Percentiles rank a stretch among this genome's conserved stretches.
Conservation (phyloP, 1,139 yeast genomes). For the Hyphopichia buzzinii region DNA sequence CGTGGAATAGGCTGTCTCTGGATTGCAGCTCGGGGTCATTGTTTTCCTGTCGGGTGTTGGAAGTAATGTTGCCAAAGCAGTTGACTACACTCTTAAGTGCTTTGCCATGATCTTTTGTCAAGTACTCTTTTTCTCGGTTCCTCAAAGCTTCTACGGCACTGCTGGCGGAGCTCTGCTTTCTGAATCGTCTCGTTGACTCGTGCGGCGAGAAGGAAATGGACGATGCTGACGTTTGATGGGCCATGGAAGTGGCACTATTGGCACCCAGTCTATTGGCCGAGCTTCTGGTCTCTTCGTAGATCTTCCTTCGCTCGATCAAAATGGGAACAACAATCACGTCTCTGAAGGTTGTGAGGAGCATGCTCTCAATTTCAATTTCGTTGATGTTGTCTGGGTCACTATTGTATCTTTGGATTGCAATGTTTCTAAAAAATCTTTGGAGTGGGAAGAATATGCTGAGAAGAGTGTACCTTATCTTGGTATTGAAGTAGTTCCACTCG, state of each 20-base stretch:
- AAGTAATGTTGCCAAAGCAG: conserved; percentile 23
- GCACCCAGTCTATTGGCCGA: not conserved
- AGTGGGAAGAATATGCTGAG: conserved; percentile 31
- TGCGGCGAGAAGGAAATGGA: conserved; percentile 4
- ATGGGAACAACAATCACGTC: conserved; percentile 31
- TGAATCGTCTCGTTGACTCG: conserved; percentile 1
- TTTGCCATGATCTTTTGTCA: conserved; percentile 7
- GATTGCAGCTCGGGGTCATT: conserved; percentile 20
- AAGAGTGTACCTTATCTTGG: conserved; percentile 27
- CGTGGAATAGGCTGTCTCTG: conserved; percentile 17
- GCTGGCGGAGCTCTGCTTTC: conserved; percentile 1
- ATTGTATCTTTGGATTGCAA: conserved; percentile 11
- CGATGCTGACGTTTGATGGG: conserved; percentile 2
- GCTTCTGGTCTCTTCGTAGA: conserved; percentile 7
- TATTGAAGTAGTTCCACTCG: conserved; percentile 35
- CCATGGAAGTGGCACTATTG: not conserved
- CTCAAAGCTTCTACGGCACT: conserved; percentile 1
- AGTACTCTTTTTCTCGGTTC: conserved; percentile 7
- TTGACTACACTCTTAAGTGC: conserved; percentile 14
- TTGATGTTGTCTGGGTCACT: conserved; percentile 5
- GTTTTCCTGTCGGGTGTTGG: conserved; percentile 16
- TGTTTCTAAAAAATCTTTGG: conserved; percentile 20
- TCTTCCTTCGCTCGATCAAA: conserved; percentile 17
- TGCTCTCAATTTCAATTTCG: conserved; percentile 29
- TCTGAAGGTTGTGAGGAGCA: conserved; percentile 30